phyloP scores from a whole-genome alignment of 768 basidiomycete species.

The Trametes meyenii region DNA sequence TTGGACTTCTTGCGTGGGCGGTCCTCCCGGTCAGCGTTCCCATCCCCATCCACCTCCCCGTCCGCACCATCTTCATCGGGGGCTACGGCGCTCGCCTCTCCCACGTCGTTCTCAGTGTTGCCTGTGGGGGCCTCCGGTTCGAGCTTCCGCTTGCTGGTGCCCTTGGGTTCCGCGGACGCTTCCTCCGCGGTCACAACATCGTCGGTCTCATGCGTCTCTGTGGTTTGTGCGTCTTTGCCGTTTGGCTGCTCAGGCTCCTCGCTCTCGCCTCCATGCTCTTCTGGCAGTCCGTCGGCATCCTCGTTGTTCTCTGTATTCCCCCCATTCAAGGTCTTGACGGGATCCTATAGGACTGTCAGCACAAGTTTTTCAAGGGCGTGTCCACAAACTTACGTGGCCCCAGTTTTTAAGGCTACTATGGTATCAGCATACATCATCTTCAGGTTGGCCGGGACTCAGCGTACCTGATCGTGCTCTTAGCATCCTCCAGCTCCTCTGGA shows the following conservation, averaged over 20 bases:
- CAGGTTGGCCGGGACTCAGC: not conserved
- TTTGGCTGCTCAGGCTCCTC: not conserved
- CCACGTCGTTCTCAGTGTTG: conserved; percentile 1
- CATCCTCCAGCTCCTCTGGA: conserved; percentile 33
- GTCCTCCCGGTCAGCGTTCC: not conserved
- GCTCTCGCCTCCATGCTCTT: not conserved
- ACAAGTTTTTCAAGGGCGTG: not conserved
- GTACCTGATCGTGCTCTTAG: conserved; percentile 39
- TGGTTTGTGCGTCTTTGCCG: too few species aligned
- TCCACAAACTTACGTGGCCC: conserved; percentile 33
- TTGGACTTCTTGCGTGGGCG: conserved; percentile 29
- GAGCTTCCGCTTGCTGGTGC: conserved; percentile 22
- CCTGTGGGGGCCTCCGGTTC: not conserved
- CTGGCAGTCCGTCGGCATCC: conserved; percentile 9
- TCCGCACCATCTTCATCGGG: not conserved
- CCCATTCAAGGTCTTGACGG: conserved; percentile 30
- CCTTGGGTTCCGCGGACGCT: not conserved
- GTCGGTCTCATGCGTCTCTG: too few species aligned
- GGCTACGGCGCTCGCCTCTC: not conserved
- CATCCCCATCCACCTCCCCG: conserved; percentile 1
- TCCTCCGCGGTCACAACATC: too few species aligned
- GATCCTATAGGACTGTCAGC: conserved; percentile 27
- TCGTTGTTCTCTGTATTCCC: not conserved
- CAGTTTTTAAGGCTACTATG: conserved; percentile 35
- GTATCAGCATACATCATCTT: not conserved